Evolutionary conservation across 352 stramenopile genomes (phyloP), one percentile per base, ranked within the genome.

Genomic region (Thalassiosira mediterranea): DNA sequence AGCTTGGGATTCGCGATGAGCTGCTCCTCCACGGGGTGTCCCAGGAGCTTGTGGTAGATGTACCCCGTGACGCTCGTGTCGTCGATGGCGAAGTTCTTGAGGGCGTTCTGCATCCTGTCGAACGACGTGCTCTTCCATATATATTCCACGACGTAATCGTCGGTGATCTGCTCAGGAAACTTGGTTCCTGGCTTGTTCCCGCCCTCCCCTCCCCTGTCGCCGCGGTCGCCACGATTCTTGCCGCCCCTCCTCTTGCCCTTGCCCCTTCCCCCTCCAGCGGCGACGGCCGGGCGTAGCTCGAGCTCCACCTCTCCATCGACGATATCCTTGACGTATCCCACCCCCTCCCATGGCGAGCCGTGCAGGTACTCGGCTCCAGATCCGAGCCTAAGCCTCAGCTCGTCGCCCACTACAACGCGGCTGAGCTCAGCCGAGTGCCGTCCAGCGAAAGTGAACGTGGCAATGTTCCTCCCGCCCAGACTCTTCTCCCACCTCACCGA

Each of bases 61-160:
- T 99, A 99, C 13, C 97, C 97, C 1, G 95, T 99, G 0, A 99
- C 89, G 66, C 94, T 98, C 15, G 96, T 98, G 73, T 99, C 97
- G 79, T 99, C 97, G 56, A 99, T 96, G 0, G 96, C 97, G 88
- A 99, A 99, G 0, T 94, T 98, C 84, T 99, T 99, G 60, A 99
- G 90, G 17, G 97, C 97, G 15, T 95, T 95, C 78, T 99, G 97
- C 97, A 99, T 99, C 11, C 97, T 91, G 78, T 99, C 97, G 74
- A 99, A 99, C 13, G 95, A 98, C 11, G 96, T 98, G 13, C 90
- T 94, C 74, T 99, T 99, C 97, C 97, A 99, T 72, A 99, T 96
- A 88, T 99, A 99, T 52, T 99, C 96, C 13, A 99, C 94, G 47
- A 97, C 75, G 73, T 97, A 99, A 52, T 94, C 97, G 78, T 98